These are phyloP conservation scores for Macadamia tetraphylla DNA, from an alignment of 164 flowering plant genomes.

Conservation along the genomic window DNA sequence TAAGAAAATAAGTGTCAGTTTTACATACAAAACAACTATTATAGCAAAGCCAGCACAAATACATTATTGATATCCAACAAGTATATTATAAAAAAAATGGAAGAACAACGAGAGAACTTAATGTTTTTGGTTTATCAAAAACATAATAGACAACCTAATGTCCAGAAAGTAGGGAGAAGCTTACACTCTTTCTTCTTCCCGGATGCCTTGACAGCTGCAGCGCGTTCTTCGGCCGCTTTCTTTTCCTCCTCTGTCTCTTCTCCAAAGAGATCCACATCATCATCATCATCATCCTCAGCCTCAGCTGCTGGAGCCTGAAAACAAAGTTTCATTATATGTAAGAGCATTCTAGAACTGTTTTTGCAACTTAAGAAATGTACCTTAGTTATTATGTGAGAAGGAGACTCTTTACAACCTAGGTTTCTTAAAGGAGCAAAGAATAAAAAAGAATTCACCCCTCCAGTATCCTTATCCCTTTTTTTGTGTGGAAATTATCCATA, in stretches of 20 bases:
- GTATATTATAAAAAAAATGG: neutral
- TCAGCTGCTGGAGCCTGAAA: conserved; percentile 55
- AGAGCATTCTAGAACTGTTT: neutral
- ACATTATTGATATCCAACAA: neutral
- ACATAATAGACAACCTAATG: neutral
- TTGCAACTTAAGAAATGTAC: too few relatives aligned
- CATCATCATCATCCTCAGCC: conserved; percentile 57
- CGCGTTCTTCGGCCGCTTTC: conserved; percentile 90
- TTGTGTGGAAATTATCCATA: too few relatives aligned
- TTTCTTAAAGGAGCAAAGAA: too few relatives aligned
- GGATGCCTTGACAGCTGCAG: conserved; percentile 78
- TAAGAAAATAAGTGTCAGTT: neutral
- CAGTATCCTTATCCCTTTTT: too few relatives aligned
- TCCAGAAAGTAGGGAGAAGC: conserved; percentile 11
- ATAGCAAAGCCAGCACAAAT: neutral
- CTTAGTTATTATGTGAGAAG: neutral
- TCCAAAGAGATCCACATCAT: conserved; percentile 90
- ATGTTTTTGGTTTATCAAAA: neutral
- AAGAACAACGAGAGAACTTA: neutral
- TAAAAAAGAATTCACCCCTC: too few relatives aligned
- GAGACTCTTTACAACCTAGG: neutral
- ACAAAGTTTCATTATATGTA: conserved; percentile 4
- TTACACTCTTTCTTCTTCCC: conserved; percentile 87
- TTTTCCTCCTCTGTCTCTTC: conserved; percentile 98
- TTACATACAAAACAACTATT: neutral